Evolutionary conservation across 345 rosid genomes (phyloP).

Genomic region (Arabis hirsuta): DNA sequence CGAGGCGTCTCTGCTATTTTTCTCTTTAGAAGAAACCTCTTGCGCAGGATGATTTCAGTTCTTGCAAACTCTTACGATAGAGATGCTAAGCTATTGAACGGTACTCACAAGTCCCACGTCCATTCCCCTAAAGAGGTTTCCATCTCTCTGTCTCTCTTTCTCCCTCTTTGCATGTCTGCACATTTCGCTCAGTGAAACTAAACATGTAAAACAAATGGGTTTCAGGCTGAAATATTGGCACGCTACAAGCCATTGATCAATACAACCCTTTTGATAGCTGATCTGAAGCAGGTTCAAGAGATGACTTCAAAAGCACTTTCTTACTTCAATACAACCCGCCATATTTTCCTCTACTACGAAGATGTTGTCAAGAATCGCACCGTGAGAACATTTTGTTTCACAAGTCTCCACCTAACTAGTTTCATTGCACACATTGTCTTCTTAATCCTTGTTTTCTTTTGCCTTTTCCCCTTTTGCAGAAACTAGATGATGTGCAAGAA

Average conservation of each 20-base stretch:
- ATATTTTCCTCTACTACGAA: constrained; percentile 82
- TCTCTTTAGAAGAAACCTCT: constrained; percentile 89
- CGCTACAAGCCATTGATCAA: constrained; percentile 81
- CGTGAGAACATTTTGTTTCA: constrained; percentile 51
- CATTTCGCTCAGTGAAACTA: not conserved
- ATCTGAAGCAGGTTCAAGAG: constrained; percentile 72
- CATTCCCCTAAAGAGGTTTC: constrained; percentile 87
- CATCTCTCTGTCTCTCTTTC: not conserved
- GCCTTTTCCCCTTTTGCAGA: constrained; percentile 47
- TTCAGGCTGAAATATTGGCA: constrained; percentile 95
- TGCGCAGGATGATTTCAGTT: constrained; percentile 90
- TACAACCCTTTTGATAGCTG: constrained; percentile 59
- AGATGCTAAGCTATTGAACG: constrained; percentile 74
- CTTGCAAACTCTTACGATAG: constrained; percentile 94
- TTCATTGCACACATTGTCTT: constrained; percentile 4
- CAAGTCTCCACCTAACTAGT: constrained; percentile 16
- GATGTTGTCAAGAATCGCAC: constrained; percentile 84
- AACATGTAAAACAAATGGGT: constrained; percentile 24
- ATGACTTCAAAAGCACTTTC: constrained; percentile 73
- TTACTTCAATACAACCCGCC: constrained; percentile 81
- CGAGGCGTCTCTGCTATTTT: constrained; percentile 86
- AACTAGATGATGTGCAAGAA: constrained; percentile 71
- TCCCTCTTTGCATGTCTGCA: constrained; percentile 11
- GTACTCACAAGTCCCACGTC: constrained; percentile 96
- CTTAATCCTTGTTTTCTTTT: not conserved